A percentile compares a stretch with the other conserved stretches of the same genome.
Evolutionary conservation across 2,329 filamentous ascomycete species (phyloP).

Genomic region (Trichoderma sp.): DNA sequence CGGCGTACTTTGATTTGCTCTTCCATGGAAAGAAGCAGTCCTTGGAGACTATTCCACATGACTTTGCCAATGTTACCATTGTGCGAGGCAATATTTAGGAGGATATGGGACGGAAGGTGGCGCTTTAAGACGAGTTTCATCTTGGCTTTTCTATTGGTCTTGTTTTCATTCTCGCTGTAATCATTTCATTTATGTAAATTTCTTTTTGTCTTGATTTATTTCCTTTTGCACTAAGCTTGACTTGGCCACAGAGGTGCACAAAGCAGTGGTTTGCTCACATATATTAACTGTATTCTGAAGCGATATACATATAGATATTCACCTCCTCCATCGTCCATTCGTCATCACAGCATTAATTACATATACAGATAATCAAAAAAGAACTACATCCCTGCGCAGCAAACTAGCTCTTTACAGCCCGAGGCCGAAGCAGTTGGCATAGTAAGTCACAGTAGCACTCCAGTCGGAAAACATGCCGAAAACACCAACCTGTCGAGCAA

Average conservation of each 20-base stretch:
- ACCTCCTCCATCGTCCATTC: not conserved
- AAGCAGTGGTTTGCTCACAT: not conserved
- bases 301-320: not conserved
- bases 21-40: constrained; percentile 18
- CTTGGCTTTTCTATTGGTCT: not conserved
- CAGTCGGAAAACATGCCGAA: constrained; percentile 65
- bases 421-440: constrained; percentile 64
- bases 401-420: constrained; percentile 5
- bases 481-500: constrained; percentile 59
- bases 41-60: constrained; percentile 15
- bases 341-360: not conserved
- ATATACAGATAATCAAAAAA: not conserved
- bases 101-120: not conserved
- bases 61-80: constrained; percentile 22
- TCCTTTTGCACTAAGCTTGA: not conserved
- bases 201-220: not conserved
- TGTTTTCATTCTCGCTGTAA: not conserved
- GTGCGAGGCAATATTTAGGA: constrained; percentile 16
- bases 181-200: not conserved
- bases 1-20: constrained; percentile 24
- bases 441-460: constrained; percentile 66
- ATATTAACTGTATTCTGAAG: not conserved
- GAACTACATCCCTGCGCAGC: not conserved
- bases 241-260: not conserved
- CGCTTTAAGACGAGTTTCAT: not conserved